A percentile compares a stretch with the other conserved stretches of the same genome.
These are phyloP conservation scores for Fusarium protoensiforme DNA, from an alignment of 2,329 filamentous ascomycete species.

Conservation along the genomic window DNA sequence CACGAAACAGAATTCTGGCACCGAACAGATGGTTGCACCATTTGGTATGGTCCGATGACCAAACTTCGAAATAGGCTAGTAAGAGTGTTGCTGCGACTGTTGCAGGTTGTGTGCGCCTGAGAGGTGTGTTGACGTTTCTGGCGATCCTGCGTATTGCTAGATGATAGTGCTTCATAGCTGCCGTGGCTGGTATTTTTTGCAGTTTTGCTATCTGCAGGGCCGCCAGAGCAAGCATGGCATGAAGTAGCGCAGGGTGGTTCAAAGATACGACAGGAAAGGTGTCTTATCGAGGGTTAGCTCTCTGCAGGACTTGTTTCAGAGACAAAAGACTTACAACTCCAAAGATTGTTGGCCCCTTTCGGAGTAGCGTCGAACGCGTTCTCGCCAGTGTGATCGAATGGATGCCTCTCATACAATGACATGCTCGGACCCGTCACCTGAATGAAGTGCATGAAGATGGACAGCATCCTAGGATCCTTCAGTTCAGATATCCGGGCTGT, in stretches of 20 bases:
- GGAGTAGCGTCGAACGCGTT: slow-evolving; percentile 69
- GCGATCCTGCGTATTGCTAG: slow-evolving; percentile 83
- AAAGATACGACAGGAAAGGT: slow-evolving; percentile 87
- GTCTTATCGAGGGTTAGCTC: slow-evolving; percentile 58
- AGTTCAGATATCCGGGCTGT: slow-evolving; percentile 76
- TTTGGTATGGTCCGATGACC: slow-evolving; percentile 92
- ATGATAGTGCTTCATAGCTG: slow-evolving; percentile 92
- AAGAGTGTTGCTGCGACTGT: slow-evolving; percentile 90
- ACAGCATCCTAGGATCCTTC: slow-evolving; percentile 81
- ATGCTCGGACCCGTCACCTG: slow-evolving; percentile 87
- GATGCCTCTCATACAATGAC: slow-evolving; percentile 87
- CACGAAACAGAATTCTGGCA: slow-evolving; percentile 81
- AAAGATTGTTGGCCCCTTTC: slow-evolving; percentile 71
- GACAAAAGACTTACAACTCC: slow-evolving; percentile 64
- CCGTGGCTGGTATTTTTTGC: slow-evolving; percentile 77
- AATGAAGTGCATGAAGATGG: slow-evolving; percentile 92
- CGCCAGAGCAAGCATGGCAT: slow-evolving; percentile 88
- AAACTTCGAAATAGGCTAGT: slow-evolving; percentile 92
- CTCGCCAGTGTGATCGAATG: slow-evolving; percentile 73
- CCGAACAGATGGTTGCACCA: slow-evolving; percentile 95
- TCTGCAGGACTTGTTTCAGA: not conserved
- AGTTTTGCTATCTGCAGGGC: slow-evolving; percentile 90
- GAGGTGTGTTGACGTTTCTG: slow-evolving; percentile 76
- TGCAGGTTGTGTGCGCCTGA: slow-evolving; percentile 77
- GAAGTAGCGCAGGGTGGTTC: slow-evolving; percentile 85